Base-by-base conservation (phyloP, 208 protist genomes). In the Trypanosomatidae sp. region DNA sequence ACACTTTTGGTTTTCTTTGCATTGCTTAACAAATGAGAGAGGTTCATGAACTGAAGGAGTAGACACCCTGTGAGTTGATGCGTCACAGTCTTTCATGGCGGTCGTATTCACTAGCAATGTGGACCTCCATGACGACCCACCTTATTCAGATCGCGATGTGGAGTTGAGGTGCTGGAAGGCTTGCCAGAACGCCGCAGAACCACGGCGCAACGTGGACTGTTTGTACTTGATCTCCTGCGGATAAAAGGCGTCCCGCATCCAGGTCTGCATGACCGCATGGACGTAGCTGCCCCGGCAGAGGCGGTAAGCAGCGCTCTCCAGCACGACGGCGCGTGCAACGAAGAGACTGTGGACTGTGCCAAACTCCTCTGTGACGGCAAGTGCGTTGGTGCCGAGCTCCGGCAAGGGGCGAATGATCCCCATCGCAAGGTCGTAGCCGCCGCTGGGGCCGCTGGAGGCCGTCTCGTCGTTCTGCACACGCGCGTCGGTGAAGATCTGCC, bases 171-270 rank as follows among this genome's bases (percentile, higher is more conserved):
- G 36, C 2, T 22, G 25, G 64, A 73, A 75, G 0, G 72, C 76
- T 0, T 64, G 52, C 58, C 70, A 76, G 69, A 95, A 95, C 8
- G 83, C 72, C 4, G 72, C 44, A 30, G 69, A 65, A 0, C 91
- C 91, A 33, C 73, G 81, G 30, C 73, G 73, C 33, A 95, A 74
- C 13, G 80, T 79, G 33, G 77, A 73, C 15, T 46, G 46, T 78
- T 95, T 95, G 80, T 88, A 95, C 8, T 56, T 58, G 10, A 91
- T 78, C 33, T 79, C 80, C 70, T 95, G 91, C 19, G 91, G 91
- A 73, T 92, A 92, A 71, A 94, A 94, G 43, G 78, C 88, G 65
- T 96, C 92, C 17, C 87, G 79, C 67, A 95, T 30, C 91, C 91
- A 95, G 19, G 76, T 70, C 22, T 81, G 69, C 87, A 89, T 92